Evolutionary conservation across 345 rosid species (phyloP), one percentile per base, ranked within the genome.

Genomic region (Geranium rotundifolium): DNA sequence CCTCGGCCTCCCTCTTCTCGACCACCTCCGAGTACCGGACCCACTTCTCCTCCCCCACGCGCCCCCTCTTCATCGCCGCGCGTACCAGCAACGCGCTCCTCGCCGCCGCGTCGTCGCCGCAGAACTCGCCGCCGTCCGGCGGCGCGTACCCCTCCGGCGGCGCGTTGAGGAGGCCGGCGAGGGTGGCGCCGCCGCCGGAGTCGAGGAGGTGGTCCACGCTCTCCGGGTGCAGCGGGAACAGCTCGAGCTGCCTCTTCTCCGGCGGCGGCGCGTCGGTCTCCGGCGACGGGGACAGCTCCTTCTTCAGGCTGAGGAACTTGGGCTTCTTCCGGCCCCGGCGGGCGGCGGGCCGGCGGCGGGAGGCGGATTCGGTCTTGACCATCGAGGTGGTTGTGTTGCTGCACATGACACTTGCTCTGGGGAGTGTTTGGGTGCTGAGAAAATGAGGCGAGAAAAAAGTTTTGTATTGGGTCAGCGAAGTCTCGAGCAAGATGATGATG

Each of bases 11-110:
- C 56, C 70, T 71, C 60, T 69, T 77, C 74, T 76, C 73, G 72
- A 71, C 82, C 71, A 86, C 92, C 19, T 86, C 95, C 13, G 82
- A 78, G 73, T 86, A 91, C 59, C 91, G 76, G 66, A 89, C 96
- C 96, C 98, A 91, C 73, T 72, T 78, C 75, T 92, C 93, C 69
- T 79, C 85, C 34, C 79, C 78, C 56, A 64, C 75, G 57, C 83
- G 85, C 31, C 62, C 58, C 52, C 73, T 55, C 75, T 77, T 87
- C 91, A 89, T 85, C 31, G 96, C 96, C 34, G 89, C 67, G 69
- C 84, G 57, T 55, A 81, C 63, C 59, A 87, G 82, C 74, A 74
- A 67, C 58, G 66, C 71, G 66, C 18, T 68, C 71, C 13, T 70
- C 72, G 50, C 50, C 31, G 57, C 58, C 52, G 19, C 54, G 19